A percentile compares a stretch with the other conserved stretches of the same genome.
phyloP scores from a whole-genome alignment of 768 basidiomycete genomes.

The Basidioascus undulatus region DNA sequence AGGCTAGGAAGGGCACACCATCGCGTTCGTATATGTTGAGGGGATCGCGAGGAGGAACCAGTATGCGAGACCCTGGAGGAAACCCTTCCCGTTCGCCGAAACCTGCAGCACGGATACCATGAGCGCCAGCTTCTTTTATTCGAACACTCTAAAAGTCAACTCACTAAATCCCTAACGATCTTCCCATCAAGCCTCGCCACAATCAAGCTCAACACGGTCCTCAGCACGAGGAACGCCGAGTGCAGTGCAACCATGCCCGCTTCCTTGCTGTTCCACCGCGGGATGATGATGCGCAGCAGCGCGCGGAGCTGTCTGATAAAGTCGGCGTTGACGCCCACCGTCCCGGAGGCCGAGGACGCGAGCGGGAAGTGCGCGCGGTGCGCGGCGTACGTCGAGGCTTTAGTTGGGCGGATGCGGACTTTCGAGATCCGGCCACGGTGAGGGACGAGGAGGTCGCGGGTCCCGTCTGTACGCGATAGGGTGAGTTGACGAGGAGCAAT shows the following conservation, averaged over 20 bases:
- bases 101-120: conserved; percentile 21
- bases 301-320: conserved; percentile 13
- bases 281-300: conserved; percentile 12
- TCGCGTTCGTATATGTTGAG: conserved; percentile 83
- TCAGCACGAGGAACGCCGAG: conserved; percentile 57
- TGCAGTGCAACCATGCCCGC: conserved; percentile 47
- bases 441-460: conserved; percentile 12
- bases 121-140: neutral
- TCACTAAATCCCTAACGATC: conserved; percentile 63
- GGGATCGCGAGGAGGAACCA: conserved; percentile 86
- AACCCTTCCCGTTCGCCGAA: conserved; percentile 61
- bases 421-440: conserved; percentile 7
- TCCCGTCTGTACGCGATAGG: conserved; percentile 1
- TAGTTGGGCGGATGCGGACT: conserved; percentile 11
- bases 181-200: conserved; percentile 74
- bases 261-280: conserved; percentile 26
- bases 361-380: conserved; percentile 8
- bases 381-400: conserved; percentile 7
- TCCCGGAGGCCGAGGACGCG: neutral
- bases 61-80: conserved; percentile 49
- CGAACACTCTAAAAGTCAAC: conserved; percentile 7
- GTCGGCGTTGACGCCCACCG: conserved; percentile 12
- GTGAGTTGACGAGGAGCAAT: neutral
- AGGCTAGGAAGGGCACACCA: conserved; percentile 27
- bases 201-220: conserved; percentile 66